Conservation (phyloP, 495 filamentous ascomycete genomes). For the Pseudomonodictys pantanalensis region DNA sequence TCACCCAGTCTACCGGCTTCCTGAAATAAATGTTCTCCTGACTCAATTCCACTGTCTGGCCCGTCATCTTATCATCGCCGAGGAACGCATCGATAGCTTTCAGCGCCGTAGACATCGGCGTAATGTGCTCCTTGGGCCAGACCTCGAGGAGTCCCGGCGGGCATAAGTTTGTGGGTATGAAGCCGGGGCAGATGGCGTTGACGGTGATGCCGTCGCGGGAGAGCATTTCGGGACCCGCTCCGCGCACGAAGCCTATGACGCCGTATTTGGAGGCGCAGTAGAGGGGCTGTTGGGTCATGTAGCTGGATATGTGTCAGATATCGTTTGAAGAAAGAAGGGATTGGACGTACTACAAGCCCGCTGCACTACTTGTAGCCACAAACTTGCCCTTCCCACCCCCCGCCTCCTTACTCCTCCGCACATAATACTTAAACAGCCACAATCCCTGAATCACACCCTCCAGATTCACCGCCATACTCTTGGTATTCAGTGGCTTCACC, state of each 20-base stretch:
- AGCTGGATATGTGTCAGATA: conserved; percentile 32
- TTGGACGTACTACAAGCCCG: conserved; percentile 27
- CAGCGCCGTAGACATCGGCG: conserved; percentile 43
- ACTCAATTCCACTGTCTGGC: conserved; percentile 33
- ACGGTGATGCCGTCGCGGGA: conserved; percentile 42
- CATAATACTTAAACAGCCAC: conserved; percentile 48
- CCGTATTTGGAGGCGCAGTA: conserved; percentile 42
- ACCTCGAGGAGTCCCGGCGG: conserved; percentile 40
- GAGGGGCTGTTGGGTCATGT: conserved; percentile 37
- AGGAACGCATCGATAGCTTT: conserved; percentile 37
- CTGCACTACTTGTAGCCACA: conserved; percentile 23
- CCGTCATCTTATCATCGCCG: conserved; percentile 33
- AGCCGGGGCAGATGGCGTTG: conserved; percentile 44
- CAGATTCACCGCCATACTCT: conserved; percentile 47
- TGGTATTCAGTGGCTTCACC: conserved; percentile 43
- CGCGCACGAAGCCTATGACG: conserved; percentile 41
- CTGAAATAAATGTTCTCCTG: conserved; percentile 37
- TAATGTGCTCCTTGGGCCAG: conserved; percentile 44
- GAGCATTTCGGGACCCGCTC: conserved; percentile 31
- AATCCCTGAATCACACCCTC: conserved; percentile 44
- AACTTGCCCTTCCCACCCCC: conserved; percentile 27
- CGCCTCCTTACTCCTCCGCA: conserved; percentile 28
- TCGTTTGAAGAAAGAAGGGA: too few species aligned
- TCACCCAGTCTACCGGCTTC: conserved; percentile 26
- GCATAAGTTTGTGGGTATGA: conserved; percentile 41